Base-by-base conservation (phyloP, 345 rosid species). In the Gossypium turneri region DNA sequence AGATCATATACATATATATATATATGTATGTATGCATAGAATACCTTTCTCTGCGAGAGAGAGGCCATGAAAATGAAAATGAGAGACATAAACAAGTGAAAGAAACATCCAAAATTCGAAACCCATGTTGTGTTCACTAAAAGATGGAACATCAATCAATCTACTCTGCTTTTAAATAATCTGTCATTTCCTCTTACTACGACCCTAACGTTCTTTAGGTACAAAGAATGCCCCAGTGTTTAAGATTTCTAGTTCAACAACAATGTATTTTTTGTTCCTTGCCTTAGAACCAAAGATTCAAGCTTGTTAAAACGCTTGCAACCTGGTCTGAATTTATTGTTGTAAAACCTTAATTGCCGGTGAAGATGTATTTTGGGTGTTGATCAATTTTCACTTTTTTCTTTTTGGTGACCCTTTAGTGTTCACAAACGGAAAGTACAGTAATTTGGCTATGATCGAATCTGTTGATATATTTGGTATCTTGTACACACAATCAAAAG, bases 11-110 rank as follows among this genome's bases (percentile, higher is more conserved):
- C 38, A 34, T 56, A 56, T 24, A 19, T 16, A 19, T 16, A 51
- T n/a, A 17, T n/a, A 53, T 51, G 17, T 4, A 51, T 19, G 61
- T 51, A 27, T 27, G 44, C 8, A 65, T 3, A 60, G 27, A 60
- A 60, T 78, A 90, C 90, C 91, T 85, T 80, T 67, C 66, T 80
- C 87, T 13, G 90, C 75, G 71, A 25, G 19, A 76, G 81, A 82
- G 60, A 82, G 79, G 81, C 75, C 78, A 66, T 74, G 83, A 61
- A 79, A 74, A 69, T 79, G 43, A 66, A 80, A 70, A 67, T 73
- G 61, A 25, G 67, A 38, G 12, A 73, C 52, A 60, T 87, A 77
- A 75, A 78, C n/a, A 45, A 81, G 34, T 0, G 44, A 9, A 24
- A 74, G 7, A 73, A 74, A 71, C 69, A 70, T 68, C 74, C 80